These are phyloP conservation scores for Spencermartinsiella ligniputridi DNA, from an alignment of 1,139 yeast species.

Conservation along the genomic window DNA sequence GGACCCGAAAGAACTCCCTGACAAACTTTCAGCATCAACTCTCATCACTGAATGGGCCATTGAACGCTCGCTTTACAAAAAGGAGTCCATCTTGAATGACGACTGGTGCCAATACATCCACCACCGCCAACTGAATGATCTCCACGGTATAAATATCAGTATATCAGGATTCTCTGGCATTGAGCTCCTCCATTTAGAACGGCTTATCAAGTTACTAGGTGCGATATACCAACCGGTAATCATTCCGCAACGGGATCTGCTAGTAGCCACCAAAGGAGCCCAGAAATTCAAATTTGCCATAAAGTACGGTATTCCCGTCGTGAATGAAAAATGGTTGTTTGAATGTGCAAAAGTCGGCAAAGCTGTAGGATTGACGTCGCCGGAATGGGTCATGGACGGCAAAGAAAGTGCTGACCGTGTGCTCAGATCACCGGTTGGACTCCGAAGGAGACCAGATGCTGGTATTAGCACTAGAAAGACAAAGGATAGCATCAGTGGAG, in stretches of 20 bases:
- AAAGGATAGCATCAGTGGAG: not conserved
- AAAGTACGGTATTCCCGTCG: slow-evolving; percentile 54
- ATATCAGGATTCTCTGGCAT: slow-evolving; percentile 82
- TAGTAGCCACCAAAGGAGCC: slow-evolving; percentile 54
- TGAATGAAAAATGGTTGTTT: slow-evolving; percentile 51
- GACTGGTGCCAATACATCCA: slow-evolving; percentile 64
- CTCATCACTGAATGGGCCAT: slow-evolving; percentile 72
- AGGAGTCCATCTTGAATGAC: slow-evolving; percentile 49
- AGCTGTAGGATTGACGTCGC: slow-evolving; percentile 28
- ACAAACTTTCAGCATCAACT: slow-evolving; percentile 8
- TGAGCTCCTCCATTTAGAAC: slow-evolving; percentile 69
- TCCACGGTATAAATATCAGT: slow-evolving; percentile 46
- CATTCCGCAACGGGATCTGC: slow-evolving; percentile 53
- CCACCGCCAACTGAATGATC: slow-evolving; percentile 37
- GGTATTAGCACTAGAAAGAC: not conserved
- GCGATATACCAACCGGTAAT: slow-evolving; percentile 50
- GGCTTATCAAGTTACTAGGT: slow-evolving; percentile 47
- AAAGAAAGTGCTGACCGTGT: slow-evolving; percentile 12
- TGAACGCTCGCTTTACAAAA: slow-evolving; percentile 70
- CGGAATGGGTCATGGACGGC: slow-evolving; percentile 43
- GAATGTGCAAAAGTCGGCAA: slow-evolving; percentile 33
- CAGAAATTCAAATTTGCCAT: slow-evolving; percentile 46
- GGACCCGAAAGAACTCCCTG: slow-evolving; percentile 14
- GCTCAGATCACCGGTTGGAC: not conserved
- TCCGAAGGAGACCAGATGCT: not conserved